phyloP scores from a whole-genome alignment of 495 filamentous ascomycete species.

The Aspergillus kassunensis region DNA sequence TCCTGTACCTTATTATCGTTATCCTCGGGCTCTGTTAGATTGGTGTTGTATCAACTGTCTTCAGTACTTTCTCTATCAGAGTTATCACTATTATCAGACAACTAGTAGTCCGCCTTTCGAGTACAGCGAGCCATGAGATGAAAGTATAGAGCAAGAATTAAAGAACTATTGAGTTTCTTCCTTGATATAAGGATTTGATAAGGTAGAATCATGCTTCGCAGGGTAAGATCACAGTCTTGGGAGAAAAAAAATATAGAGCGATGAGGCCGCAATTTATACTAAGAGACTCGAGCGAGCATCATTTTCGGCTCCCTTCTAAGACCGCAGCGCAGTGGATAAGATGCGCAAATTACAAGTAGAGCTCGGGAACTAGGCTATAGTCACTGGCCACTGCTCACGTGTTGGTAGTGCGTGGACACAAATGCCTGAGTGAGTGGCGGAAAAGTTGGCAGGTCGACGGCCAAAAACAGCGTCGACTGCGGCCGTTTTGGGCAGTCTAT shows the following conservation, averaged over 20 bases:
- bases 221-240: neutral
- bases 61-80: constrained; percentile 20
- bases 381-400: too few species aligned
- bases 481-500: too few species aligned
- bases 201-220: constrained; percentile 1
- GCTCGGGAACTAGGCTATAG: too few species aligned
- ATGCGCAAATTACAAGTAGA: too few species aligned
- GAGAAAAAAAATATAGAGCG: neutral
- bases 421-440: too few species aligned
- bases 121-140: constrained; percentile 17
- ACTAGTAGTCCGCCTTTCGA: constrained; percentile 7
- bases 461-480: too few species aligned
- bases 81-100: constrained; percentile 15
- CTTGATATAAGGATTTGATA: constrained; percentile 7
- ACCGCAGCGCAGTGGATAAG: neutral
- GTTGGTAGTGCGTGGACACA: too few species aligned
- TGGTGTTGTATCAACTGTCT: constrained; percentile 18
- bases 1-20: constrained; percentile 13
- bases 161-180: too few species aligned
- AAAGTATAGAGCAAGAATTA: too few species aligned
- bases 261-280: constrained; percentile 9
- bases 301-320: constrained; percentile 15
- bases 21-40: constrained; percentile 21
- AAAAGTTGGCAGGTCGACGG: too few species aligned
- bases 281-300: neutral